Base-by-base conservation (phyloP, 2,329 filamentous ascomycete genomes). In the Fusarium avenaceum region DNA sequence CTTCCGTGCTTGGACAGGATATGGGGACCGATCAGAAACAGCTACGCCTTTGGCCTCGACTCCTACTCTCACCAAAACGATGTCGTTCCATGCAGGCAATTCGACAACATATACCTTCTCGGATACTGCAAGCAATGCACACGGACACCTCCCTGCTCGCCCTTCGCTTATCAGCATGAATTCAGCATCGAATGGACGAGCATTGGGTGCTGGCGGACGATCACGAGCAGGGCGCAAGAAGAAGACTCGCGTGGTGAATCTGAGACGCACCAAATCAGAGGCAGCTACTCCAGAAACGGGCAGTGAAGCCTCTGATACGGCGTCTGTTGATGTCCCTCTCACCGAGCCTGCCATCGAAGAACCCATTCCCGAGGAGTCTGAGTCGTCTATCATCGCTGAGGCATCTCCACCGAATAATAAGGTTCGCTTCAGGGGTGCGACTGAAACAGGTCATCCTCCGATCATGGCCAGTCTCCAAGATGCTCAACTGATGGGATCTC, bases 1-100 rank as follows among this genome's bases (percentile, higher is more conserved):
- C 26, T 97, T 97, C 78, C 88, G 96, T 62, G 96, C 95, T 32
- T 97, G 94, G 93, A 92, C 95, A 17, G 92, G 92, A 40, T 88
- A 90, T 35, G 85, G 87, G 50, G 94, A 97, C 64, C 85, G 89
- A 59, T 84, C 84, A 43, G 92, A 96, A 60, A 75, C 83, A 57
- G 76, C 85, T 77, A 84, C 80, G 10, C 82, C 85, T 10, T 77
- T 81, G 4, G 72, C 82, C 19, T 76, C 81, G 14, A 82, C 85
- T 4, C 86, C 86, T 7, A 84, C 84, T 43, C 77, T 93, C 19
- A 86, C 85, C 42, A 86, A 90, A 75, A 87, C 87, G 7, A 86
- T 90, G 56, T 92, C 90, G 2, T 86, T 89, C 52, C 81, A 75
- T 6, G 82, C 83, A 14, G 89, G 87, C n/a, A 72, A 75, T 28